Conservation (phyloP, 306 rosid genomes). For the Ammopiptanthus mongolicus region DNA sequence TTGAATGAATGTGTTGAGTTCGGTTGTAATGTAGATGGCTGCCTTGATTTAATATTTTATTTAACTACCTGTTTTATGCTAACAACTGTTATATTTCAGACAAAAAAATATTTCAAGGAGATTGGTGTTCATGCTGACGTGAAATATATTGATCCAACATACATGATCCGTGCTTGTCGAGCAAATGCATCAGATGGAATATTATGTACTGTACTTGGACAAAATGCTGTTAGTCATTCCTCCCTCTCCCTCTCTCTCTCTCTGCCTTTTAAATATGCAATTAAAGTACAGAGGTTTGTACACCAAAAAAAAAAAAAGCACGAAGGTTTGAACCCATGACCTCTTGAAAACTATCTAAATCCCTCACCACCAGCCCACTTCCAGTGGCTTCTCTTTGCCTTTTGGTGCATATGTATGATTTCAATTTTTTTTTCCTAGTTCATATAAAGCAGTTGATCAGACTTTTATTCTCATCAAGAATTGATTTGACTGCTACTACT, state of each 20-base stretch:
- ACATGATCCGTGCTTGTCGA: constrained; percentile 94
- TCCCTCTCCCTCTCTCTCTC: constrained; percentile 12
- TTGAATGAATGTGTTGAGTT: neutral
- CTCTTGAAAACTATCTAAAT: neutral
- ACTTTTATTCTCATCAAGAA: neutral
- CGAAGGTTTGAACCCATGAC: neutral
- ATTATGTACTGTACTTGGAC: constrained; percentile 91
- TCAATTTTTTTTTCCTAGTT: neutral
- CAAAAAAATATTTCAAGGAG: constrained; percentile 68
- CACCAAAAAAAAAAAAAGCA: too few relatives aligned
- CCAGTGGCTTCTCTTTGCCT: neutral
- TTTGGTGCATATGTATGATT: neutral
- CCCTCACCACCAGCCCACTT: neutral
- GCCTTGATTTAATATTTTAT: neutral
- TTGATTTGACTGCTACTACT: neutral
- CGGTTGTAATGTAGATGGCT: neutral
- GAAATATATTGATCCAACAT: constrained; percentile 95
- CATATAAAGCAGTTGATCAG: neutral
- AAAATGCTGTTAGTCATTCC: constrained; percentile 79
- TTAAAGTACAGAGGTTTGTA: neutral
- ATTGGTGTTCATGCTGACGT: constrained; percentile 77
- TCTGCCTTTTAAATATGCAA: neutral
- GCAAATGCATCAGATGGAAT: constrained; percentile 99
- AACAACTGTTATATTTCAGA: constrained; percentile 39
- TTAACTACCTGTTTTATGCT: neutral